A percentile compares a stretch with the other conserved stretches of the same genome.
Conservation (phyloP, 495 filamentous ascomycete species). For the Lepidopterella palustris region DNA sequence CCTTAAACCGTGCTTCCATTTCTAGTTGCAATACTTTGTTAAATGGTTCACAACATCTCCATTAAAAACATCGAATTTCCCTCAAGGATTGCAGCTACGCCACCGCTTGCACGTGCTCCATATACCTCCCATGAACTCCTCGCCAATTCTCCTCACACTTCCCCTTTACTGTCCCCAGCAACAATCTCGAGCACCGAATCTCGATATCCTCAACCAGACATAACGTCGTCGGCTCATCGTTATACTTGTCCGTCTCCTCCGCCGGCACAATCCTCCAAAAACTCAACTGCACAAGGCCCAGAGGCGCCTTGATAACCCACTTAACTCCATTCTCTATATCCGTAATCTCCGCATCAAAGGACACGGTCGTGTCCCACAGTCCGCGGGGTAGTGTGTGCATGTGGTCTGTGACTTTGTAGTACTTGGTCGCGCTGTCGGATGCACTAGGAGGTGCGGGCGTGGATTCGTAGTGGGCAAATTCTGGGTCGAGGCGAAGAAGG, state of each 20-base stretch:
- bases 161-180: slow-evolving; percentile 26
- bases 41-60: no score
- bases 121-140: slow-evolving; percentile 18
- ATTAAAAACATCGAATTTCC: no score
- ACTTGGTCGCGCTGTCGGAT: slow-evolving; percentile 14
- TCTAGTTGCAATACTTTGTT: no score
- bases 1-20: no score
- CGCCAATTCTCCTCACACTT: slow-evolving; percentile 27
- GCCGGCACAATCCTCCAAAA: slow-evolving; percentile 17
- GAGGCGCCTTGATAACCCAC: slow-evolving; percentile 25
- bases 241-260: slow-evolving; percentile 7
- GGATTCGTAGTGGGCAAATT: slow-evolving; percentile 24
- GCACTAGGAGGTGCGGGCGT: slow-evolving; percentile 3
- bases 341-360: slow-evolving; percentile 20
- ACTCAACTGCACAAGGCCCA: slow-evolving; percentile 20
- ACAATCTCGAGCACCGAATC: slow-evolving; percentile 16
- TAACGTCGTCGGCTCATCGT: slow-evolving; percentile 7
- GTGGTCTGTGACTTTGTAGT: slow-evolving; percentile 28
- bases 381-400: slow-evolving; percentile 28
- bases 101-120: slow-evolving; percentile 11
- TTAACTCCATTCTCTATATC: slow-evolving; percentile 19
- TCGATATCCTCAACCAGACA: slow-evolving; percentile 26
- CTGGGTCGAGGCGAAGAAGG: slow-evolving; percentile 26
- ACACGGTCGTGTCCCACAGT: slow-evolving; percentile 23
- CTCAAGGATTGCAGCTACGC: no score